Evolutionary conservation across 805 yeast genomes (phyloP).

Genomic region (Saturnispora bothae): DNA sequence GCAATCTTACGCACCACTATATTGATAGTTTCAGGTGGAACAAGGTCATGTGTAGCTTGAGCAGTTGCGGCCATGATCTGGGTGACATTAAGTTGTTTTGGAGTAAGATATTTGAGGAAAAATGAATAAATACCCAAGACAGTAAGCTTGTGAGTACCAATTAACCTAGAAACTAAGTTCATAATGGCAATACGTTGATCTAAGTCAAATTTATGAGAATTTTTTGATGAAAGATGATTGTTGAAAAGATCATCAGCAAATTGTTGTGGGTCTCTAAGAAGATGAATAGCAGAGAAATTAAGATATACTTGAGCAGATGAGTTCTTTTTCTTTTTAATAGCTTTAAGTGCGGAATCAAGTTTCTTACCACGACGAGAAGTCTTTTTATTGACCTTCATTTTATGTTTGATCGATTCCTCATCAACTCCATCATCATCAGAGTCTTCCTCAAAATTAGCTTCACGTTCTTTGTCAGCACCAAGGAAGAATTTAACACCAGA

Average conservation of each 20-base stretch:
- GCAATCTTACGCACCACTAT: constrained; percentile 86
- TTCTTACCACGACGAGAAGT: constrained; percentile 71
- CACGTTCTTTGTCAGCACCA: constrained; percentile 92
- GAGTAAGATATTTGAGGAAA: constrained; percentile 81
- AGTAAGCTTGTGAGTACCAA: constrained; percentile 90
- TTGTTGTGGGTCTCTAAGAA: constrained; percentile 94
- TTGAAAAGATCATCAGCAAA: constrained; percentile 81
- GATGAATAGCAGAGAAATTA: constrained; percentile 90
- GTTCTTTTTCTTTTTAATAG: constrained; percentile 48
- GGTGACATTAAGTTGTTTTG: constrained; percentile 90
- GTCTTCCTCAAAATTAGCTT: constrained; percentile 70
- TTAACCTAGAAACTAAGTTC: constrained; percentile 78
- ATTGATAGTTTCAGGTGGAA: constrained; percentile 85
- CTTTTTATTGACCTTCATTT: constrained; percentile 74
- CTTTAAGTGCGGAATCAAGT: constrained; percentile 62
- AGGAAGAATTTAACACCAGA: constrained; percentile 88
- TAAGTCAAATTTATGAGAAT: constrained; percentile 58
- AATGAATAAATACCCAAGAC: constrained; percentile 84
- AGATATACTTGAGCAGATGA: constrained; percentile 56
- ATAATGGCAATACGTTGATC: constrained; percentile 85
- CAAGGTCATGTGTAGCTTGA: constrained; percentile 92
- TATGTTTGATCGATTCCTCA: constrained; percentile 64
- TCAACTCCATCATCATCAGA: constrained; percentile 57
- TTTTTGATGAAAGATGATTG: constrained; percentile 60
- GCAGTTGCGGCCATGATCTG: constrained; percentile 96